A percentile compares a stretch with the other conserved stretches of the same genome.
phyloP scores from a whole-genome alignment of 1,139 yeast genomes.

The Blastobotrys apis region DNA sequence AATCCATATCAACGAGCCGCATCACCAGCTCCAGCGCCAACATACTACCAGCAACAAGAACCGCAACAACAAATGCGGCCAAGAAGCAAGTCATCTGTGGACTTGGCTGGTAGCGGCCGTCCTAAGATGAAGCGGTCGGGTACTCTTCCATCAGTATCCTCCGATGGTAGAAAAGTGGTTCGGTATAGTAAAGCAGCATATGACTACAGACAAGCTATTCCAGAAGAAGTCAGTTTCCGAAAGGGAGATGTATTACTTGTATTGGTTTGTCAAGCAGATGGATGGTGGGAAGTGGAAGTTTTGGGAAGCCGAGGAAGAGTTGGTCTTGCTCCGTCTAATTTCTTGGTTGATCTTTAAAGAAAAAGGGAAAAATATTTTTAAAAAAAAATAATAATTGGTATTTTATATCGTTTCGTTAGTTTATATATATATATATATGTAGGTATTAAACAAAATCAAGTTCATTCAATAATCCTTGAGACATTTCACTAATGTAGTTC shows the following conservation, averaged over 20 bases:
- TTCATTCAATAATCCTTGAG: slow-evolving; percentile 5
- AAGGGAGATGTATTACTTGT: slow-evolving; percentile 73
- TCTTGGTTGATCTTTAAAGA: slow-evolving; percentile 30
- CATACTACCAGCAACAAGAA: slow-evolving; percentile 8
- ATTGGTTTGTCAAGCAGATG: slow-evolving; percentile 74
- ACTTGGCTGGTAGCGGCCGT: slow-evolving; percentile 15
- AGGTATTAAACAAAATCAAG: neutral
- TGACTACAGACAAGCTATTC: slow-evolving; percentile 68
- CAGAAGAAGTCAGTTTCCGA: slow-evolving; percentile 71
- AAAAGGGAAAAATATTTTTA: too few relatives aligned
- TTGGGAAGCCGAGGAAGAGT: slow-evolving; percentile 44
- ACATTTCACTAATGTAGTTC: slow-evolving; percentile 7
- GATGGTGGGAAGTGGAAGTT: slow-evolving; percentile 86
- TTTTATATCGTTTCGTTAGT: neutral
- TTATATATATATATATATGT: neutral
- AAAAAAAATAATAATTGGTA: neutral
- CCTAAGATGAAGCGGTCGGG: slow-evolving; percentile 8
- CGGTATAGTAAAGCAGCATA: slow-evolving; percentile 64
- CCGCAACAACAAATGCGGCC: slow-evolving; percentile 21
- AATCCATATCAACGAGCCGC: slow-evolving; percentile 18
- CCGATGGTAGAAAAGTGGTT: slow-evolving; percentile 49
- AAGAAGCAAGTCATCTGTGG: slow-evolving; percentile 26
- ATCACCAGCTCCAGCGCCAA: slow-evolving; percentile 15
- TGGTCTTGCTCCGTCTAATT: slow-evolving; percentile 84
- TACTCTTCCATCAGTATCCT: slow-evolving; percentile 32